phyloP scores from a whole-genome alignment of 1,139 yeast genomes.

The Geotrichum siamense region DNA sequence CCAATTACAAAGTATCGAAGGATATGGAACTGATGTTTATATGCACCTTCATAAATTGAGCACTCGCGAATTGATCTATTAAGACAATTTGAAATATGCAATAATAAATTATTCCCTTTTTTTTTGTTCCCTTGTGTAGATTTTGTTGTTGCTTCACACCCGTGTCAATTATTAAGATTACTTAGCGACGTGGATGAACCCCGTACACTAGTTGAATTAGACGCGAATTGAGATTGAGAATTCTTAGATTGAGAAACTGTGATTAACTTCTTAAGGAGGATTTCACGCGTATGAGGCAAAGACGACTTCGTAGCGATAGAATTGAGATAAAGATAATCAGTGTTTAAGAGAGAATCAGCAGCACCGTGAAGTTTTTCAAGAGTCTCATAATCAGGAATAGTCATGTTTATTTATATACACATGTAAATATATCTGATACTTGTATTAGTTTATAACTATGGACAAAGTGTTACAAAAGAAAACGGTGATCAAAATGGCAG shows the following conservation, averaged over 20 bases:
- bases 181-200: neutral
- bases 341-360: neutral
- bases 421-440: too few relatives aligned
- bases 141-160: neutral
- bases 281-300: neutral
- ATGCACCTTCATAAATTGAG: constrained; percentile 55
- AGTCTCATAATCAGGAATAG: neutral
- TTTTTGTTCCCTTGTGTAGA: too few relatives aligned
- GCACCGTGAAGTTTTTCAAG: neutral
- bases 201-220: neutral
- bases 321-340: neutral
- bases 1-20: constrained; percentile 72
- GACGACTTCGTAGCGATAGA: neutral
- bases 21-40: constrained; percentile 78
- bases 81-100: constrained; percentile 4
- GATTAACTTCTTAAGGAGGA: neutral
- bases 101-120: too few relatives aligned
- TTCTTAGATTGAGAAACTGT: neutral
- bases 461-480: too few relatives aligned
- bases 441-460: too few relatives aligned
- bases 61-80: constrained; percentile 20
- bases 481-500: too few relatives aligned
- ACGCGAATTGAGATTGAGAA: neutral
- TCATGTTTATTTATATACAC: too few relatives aligned
- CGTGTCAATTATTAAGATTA: neutral